phyloP scores from a whole-genome alignment of 306 rosid species.

The Vachellia pachyceras region DNA sequence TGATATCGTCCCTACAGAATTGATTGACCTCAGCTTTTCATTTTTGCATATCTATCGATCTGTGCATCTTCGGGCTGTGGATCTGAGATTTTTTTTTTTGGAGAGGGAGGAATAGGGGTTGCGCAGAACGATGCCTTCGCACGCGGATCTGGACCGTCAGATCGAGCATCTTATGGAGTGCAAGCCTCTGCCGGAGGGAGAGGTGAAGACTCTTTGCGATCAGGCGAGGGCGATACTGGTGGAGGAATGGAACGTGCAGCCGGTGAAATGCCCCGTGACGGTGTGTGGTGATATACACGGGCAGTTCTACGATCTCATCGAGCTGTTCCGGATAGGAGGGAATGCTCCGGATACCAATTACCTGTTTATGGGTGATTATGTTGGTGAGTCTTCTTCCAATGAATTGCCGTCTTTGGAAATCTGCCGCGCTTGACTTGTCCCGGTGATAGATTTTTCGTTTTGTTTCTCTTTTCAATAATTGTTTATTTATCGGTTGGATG shows the following conservation, averaged over 20 bases:
- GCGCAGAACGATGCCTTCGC: slow-evolving; percentile 80
- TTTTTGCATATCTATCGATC: slow-evolving; percentile 39
- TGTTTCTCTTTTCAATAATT: slow-evolving; percentile 9
- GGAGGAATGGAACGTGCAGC: slow-evolving; percentile 98
- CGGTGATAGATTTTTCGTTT: neutral
- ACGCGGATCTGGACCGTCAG: slow-evolving; percentile 99
- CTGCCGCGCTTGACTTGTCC: neutral
- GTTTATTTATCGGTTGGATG: neutral
- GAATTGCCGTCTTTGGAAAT: neutral
- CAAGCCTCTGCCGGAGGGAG: slow-evolving; percentile 90
- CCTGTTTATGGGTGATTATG: slow-evolving; percentile 98
- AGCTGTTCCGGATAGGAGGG: slow-evolving; percentile 97
- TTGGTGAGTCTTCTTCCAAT: slow-evolving; percentile 59
- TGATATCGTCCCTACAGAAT: neutral
- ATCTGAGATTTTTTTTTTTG: slow-evolving; percentile 49
- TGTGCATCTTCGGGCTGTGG: slow-evolving; percentile 24
- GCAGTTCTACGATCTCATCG: slow-evolving; percentile 97
- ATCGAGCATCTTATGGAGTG: slow-evolving; percentile 98
- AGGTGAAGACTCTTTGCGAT: slow-evolving; percentile 90
- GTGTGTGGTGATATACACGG: slow-evolving; percentile 98
- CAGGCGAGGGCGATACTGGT: slow-evolving; percentile 94
- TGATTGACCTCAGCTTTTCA: slow-evolving; percentile 36
- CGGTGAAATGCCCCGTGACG: slow-evolving; percentile 98
- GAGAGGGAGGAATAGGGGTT: neutral
- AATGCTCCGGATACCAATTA: slow-evolving; percentile 93